phyloP scores from a whole-genome alignment of 768 basidiomycete species.

The Lactifluus pinguis region DNA sequence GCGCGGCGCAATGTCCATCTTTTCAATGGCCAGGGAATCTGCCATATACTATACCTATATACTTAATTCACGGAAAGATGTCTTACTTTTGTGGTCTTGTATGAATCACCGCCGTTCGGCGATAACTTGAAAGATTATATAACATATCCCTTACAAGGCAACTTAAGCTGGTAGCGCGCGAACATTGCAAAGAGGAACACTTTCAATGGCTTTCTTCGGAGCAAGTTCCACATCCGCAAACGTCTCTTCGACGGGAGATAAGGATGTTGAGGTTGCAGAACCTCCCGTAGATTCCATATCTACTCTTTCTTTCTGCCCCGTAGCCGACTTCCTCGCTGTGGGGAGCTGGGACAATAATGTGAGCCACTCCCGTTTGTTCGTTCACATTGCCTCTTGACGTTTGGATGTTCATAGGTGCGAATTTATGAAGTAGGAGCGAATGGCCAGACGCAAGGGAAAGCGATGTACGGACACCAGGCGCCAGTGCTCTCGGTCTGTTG shows the following conservation, averaged over 20 bases:
- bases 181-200: background rate
- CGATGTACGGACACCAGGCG: slow-evolving; percentile 83
- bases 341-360: slow-evolving; percentile 94
- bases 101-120: no score
- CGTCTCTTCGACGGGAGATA: slow-evolving; percentile 38
- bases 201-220: slow-evolving; percentile 37
- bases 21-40: background rate
- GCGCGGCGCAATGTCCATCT: background rate
- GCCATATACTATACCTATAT: background rate
- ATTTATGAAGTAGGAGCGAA: slow-evolving; percentile 81
- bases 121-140: background rate
- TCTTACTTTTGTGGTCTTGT: no score
- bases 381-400: background rate
- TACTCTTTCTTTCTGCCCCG: slow-evolving; percentile 72
- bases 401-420: slow-evolving; percentile 49
- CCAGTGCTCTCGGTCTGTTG: slow-evolving; percentile 85
- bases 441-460: slow-evolving; percentile 81
- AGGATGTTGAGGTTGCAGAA: slow-evolving; percentile 74
- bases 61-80: no score
- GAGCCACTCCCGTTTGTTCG: slow-evolving; percentile 19
- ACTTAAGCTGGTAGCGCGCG: background rate
- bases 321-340: slow-evolving; percentile 84
- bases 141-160: slow-evolving; percentile 14
- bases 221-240: slow-evolving; percentile 28
- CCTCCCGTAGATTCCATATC: slow-evolving; percentile 86